Evolutionary conservation across 2,329 filamentous ascomycete genomes (phyloP).

Genomic region (Fusarium duplospermum): DNA sequence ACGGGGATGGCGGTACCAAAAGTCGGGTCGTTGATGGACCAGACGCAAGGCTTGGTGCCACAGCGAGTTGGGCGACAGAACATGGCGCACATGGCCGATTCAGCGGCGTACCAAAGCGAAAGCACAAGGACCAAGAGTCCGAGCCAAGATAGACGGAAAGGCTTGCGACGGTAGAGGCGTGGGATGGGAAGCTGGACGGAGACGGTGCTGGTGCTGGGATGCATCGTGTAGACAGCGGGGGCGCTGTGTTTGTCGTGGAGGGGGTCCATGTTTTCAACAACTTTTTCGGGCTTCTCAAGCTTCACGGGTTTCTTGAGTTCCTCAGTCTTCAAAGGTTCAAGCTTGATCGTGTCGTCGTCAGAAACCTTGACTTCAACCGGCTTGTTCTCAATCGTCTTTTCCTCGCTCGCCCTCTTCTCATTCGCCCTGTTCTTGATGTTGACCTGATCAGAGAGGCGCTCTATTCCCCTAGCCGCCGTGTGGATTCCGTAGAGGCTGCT

Average conservation of each 20-base stretch:
- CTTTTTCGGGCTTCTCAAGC: slow-evolving; percentile 12
- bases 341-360: slow-evolving; percentile 6
- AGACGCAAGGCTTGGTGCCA: slow-evolving; percentile 60
- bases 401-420: not conserved
- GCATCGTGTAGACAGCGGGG: slow-evolving; percentile 30
- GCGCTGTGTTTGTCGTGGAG: slow-evolving; percentile 21
- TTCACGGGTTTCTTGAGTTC: slow-evolving; percentile 10
- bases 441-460: slow-evolving; percentile 66
- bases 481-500: slow-evolving; percentile 64
- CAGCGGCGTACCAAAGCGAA: slow-evolving; percentile 65
- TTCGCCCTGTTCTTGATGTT: slow-evolving; percentile 49
- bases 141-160: slow-evolving; percentile 60
- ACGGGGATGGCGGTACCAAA: slow-evolving; percentile 71
- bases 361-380: not conserved
- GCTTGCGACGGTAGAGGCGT: slow-evolving; percentile 57
- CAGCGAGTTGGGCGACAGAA: slow-evolving; percentile 68
- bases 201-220: slow-evolving; percentile 30
- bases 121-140: slow-evolving; percentile 59
- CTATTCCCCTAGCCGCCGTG: slow-evolving; percentile 68
- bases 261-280: slow-evolving; percentile 27
- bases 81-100: slow-evolving; percentile 62
- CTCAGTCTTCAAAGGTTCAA: not conserved
- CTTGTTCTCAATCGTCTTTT: not conserved
- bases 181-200: slow-evolving; percentile 59
- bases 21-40: slow-evolving; percentile 68